These are phyloP conservation scores for Penicillium griseofulvum DNA, from an alignment of 2,329 filamentous ascomycete genomes.

Conservation along the genomic window DNA sequence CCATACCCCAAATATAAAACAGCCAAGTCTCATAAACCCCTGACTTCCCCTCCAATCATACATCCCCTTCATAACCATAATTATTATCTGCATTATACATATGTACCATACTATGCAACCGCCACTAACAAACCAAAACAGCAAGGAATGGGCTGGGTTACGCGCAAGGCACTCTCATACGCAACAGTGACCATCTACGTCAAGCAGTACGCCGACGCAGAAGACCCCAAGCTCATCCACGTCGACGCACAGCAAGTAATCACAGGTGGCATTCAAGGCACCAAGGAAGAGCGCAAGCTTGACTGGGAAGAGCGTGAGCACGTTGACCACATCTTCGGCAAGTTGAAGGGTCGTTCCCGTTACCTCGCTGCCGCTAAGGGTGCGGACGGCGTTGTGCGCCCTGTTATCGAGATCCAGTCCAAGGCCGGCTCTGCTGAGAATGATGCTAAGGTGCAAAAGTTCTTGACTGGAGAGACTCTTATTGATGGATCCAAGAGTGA, in stretches of 20 bases:
- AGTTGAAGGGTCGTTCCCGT: constrained; percentile 59
- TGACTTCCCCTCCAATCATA: background rate
- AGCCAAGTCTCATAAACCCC: background rate
- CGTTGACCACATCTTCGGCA: constrained; percentile 76
- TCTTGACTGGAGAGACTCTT: constrained; percentile 41
- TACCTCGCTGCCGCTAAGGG: constrained; percentile 45
- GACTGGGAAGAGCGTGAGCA: constrained; percentile 64
- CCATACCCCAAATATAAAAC: background rate
- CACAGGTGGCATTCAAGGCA: constrained; percentile 69
- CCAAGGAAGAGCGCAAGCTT: constrained; percentile 56
- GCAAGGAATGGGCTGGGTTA: constrained; percentile 69
- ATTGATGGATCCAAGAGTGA: constrained; percentile 57
- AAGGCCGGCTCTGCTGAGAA: constrained; percentile 40
- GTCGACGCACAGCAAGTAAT: constrained; percentile 71
- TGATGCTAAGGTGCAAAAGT: constrained; percentile 38
- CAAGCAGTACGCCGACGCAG: constrained; percentile 52
- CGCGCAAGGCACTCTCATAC: constrained; percentile 67
- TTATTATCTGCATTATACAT: background rate
- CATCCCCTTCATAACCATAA: background rate
- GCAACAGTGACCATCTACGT: constrained; percentile 68
- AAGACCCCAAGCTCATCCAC: constrained; percentile 51
- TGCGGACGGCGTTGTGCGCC: constrained; percentile 39
- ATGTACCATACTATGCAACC: background rate
- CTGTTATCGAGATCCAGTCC: constrained; percentile 36
- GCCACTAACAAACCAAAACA: constrained; percentile 23